Percentiles rank a stretch among this genome's conserved stretches.
Evolutionary conservation across 2,329 filamentous ascomycete species (phyloP).

Genomic region (Pseudocercospora fuligena): DNA sequence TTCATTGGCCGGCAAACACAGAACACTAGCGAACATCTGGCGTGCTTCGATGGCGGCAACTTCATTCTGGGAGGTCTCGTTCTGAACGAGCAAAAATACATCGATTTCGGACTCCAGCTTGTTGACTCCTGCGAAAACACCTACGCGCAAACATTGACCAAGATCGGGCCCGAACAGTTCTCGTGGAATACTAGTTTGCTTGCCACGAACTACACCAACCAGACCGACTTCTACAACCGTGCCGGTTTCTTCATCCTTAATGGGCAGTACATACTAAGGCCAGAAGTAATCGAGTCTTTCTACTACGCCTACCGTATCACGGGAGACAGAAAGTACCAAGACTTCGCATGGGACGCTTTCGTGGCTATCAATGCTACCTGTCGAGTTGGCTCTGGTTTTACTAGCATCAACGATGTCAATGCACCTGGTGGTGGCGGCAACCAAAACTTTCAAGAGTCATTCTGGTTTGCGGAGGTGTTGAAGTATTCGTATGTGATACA

Average conservation of each 20-base stretch:
- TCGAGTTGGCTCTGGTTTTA: slow-evolving; percentile 25
- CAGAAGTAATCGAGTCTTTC: slow-evolving; percentile 32
- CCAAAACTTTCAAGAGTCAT: slow-evolving; percentile 79
- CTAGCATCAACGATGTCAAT: slow-evolving; percentile 24
- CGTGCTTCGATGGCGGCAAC: slow-evolving; percentile 84
- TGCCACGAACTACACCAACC: slow-evolving; percentile 36
- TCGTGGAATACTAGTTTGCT: slow-evolving; percentile 45
- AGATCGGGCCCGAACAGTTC: slow-evolving; percentile 74
- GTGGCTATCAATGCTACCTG: slow-evolving; percentile 27
- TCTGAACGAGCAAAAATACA: slow-evolving; percentile 68
- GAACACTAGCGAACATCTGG: slow-evolving; percentile 58
- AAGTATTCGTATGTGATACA: slow-evolving; percentile 81
- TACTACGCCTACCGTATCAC: slow-evolving; percentile 33
- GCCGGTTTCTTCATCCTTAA: slow-evolving; percentile 71
- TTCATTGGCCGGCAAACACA: slow-evolving; percentile 55
- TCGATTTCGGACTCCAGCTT: slow-evolving; percentile 74
- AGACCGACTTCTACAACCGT: slow-evolving; percentile 65
- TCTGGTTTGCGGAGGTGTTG: slow-evolving; percentile 84
- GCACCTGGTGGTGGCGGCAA: slow-evolving; percentile 48
- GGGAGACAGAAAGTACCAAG: slow-evolving; percentile 28
- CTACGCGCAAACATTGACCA: slow-evolving; percentile 69
- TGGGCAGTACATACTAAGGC: slow-evolving; percentile 68
- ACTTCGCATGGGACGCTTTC: slow-evolving; percentile 29
- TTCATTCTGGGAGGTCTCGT: slow-evolving; percentile 82
- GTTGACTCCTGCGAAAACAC: slow-evolving; percentile 77